These are phyloP conservation scores for Psilocybe subaeruginosa DNA, from an alignment of 768 basidiomycete genomes.

Conservation along the genomic window DNA sequence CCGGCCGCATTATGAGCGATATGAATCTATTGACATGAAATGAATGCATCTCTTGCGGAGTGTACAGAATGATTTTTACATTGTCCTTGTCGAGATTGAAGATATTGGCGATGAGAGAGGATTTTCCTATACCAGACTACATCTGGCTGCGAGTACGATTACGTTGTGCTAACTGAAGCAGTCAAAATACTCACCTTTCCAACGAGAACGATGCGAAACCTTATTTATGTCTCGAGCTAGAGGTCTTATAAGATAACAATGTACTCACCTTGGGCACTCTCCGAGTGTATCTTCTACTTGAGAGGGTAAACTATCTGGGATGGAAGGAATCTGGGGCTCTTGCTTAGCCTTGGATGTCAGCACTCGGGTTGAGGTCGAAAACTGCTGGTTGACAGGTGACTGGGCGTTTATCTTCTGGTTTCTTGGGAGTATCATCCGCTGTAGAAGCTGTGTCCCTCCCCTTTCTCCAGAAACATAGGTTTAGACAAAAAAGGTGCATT, in stretches of 20 bases:
- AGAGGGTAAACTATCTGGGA: neutral
- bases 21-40: constrained; percentile 8
- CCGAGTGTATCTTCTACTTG: neutral
- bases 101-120: constrained; percentile 29
- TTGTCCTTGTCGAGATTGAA: constrained; percentile 22
- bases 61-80: too few relatives aligned
- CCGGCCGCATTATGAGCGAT: constrained; percentile 25
- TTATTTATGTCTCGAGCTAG: neutral
- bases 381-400: too few relatives aligned
- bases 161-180: neutral
- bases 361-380: too few relatives aligned
- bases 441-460: too few relatives aligned
- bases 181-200: neutral
- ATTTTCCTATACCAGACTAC: constrained; percentile 33
- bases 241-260: neutral
- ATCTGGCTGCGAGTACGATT: too few relatives aligned
- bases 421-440: too few relatives aligned
- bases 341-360: too few relatives aligned
- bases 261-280: neutral
- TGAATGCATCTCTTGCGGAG: too few relatives aligned
- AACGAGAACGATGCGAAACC: neutral
- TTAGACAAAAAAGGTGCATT: too few relatives aligned
- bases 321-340: too few relatives aligned
- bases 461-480: too few relatives aligned
- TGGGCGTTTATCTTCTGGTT: too few relatives aligned